These are phyloP conservation scores for Thalassiosira mediterranea DNA, from an alignment of 352 stramenopile species.

Conservation along the genomic window DNA sequence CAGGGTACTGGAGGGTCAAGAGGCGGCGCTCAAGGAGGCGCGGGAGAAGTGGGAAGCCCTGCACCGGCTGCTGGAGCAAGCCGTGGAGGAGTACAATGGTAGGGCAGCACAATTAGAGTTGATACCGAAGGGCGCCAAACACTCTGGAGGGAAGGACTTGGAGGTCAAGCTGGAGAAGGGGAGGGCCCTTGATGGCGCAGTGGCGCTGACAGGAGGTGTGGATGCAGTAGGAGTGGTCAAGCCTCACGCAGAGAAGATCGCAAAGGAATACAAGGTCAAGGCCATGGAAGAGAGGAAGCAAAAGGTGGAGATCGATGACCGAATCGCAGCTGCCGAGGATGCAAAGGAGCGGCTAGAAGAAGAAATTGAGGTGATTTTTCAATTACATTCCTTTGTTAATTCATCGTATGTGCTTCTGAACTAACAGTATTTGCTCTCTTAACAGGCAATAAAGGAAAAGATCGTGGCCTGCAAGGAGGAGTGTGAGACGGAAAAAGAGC, in stretches of 20 bases:
- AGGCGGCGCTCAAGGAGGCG: conserved; percentile 58
- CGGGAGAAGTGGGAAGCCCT: conserved; percentile 85
- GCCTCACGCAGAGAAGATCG: conserved; percentile 42
- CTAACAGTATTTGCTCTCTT: not conserved
- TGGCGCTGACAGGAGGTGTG: conserved; percentile 51
- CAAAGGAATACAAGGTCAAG: conserved; percentile 42
- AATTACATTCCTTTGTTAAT: too few species aligned
- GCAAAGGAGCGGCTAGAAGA: conserved; percentile 48
- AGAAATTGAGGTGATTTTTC: conserved; percentile 45
- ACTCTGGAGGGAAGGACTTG: conserved; percentile 75
- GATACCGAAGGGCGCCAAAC: conserved; percentile 86
- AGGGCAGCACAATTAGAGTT: conserved; percentile 88
- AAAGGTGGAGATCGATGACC: conserved; percentile 63
- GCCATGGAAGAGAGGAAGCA: conserved; percentile 38
- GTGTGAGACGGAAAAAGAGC: conserved; percentile 48
- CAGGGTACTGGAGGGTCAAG: conserved; percentile 48
- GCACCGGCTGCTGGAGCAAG: conserved; percentile 83
- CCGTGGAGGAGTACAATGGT: conserved; percentile 86
- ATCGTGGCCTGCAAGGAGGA: conserved; percentile 55
- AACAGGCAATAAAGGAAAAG: conserved; percentile 64
- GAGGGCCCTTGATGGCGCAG: conserved; percentile 30
- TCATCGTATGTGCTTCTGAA: too few species aligned
- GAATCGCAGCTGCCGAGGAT: conserved; percentile 49
- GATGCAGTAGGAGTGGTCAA: conserved; percentile 55
- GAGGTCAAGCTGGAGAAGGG: conserved; percentile 60